phyloP scores from a whole-genome alignment of 352 stramenopile genomes.

The Pythium volutum region DNA sequence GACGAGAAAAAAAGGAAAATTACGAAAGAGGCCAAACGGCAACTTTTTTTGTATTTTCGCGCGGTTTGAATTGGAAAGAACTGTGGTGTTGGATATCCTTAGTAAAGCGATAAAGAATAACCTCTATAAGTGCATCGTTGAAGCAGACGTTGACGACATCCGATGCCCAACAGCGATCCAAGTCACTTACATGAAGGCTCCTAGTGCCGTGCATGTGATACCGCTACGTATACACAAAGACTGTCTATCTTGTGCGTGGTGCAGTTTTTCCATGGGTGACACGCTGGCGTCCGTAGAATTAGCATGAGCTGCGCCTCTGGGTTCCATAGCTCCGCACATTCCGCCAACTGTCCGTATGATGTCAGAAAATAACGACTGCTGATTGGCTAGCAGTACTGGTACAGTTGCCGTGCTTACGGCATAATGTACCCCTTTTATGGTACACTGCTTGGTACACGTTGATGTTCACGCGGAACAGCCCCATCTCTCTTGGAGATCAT shows the following conservation, averaged over 20 bases:
- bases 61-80: background rate
- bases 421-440: conserved; percentile 9
- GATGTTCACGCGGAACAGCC: background rate
- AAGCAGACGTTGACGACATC: background rate
- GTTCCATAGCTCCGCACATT: background rate
- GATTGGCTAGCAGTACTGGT: conserved; percentile 13
- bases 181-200: too few species aligned
- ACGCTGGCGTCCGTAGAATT: too few species aligned
- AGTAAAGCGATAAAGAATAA: background rate
- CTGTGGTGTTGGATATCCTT: background rate
- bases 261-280: too few species aligned
- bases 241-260: too few species aligned
- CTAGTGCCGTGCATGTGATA: too few species aligned
- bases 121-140: conserved; percentile 3
- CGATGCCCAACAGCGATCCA: too few species aligned
- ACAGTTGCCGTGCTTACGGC: conserved; percentile 7
- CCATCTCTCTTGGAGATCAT: background rate
- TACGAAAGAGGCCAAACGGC: background rate
- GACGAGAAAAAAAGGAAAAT: background rate
- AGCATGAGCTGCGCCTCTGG: too few species aligned
- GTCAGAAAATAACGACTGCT: background rate
- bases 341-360: conserved; percentile 13
- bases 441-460: conserved; percentile 12
- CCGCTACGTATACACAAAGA: too few species aligned
- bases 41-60: conserved; percentile 11